Conservation (phyloP, 306 rosid species). For the Elaeagnus macrophylla region DNA sequence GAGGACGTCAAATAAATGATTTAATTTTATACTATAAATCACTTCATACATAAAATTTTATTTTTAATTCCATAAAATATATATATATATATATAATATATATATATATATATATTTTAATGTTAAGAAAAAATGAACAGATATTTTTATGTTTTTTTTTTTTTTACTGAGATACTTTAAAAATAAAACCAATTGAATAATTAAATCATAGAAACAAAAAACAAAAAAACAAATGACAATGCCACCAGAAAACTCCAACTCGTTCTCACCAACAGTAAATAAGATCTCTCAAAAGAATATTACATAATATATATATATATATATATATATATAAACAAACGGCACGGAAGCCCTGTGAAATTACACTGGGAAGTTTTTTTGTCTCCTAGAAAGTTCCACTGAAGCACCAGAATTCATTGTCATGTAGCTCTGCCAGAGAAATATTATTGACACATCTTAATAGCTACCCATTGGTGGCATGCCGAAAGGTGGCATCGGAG, state of each 20-base stretch:
- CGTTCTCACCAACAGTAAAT: slow-evolving; percentile 41
- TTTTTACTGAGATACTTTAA: too few relatives aligned
- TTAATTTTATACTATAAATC: too few relatives aligned
- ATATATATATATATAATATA: too few relatives aligned
- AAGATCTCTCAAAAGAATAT: slow-evolving; percentile 63
- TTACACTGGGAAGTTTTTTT: slow-evolving; percentile 16
- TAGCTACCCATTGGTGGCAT: slow-evolving; percentile 99
- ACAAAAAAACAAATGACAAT: slow-evolving; percentile 30
- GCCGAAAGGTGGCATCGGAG: slow-evolving; percentile 95
- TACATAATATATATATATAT: slow-evolving; percentile 43
- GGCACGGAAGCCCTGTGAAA: slow-evolving; percentile 33
- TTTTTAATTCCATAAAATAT: too few relatives aligned
- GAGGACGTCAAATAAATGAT: too few relatives aligned
- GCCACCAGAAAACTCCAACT: slow-evolving; percentile 41
- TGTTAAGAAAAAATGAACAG: too few relatives aligned
- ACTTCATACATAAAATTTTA: too few relatives aligned
- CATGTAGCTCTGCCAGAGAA: slow-evolving; percentile 2
- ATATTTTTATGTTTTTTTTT: too few relatives aligned
- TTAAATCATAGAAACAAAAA: too few relatives aligned
- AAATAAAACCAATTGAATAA: too few relatives aligned
- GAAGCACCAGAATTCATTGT: slow-evolving; percentile 6
- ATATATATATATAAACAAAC: slow-evolving; percentile 22
- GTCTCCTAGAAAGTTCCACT: slow-evolving; percentile 23
- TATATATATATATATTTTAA: too few relatives aligned
- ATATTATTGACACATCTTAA: slow-evolving; percentile 24